Conservation (phyloP, 306 rosid genomes). For the Fragaria vesca region DNA sequence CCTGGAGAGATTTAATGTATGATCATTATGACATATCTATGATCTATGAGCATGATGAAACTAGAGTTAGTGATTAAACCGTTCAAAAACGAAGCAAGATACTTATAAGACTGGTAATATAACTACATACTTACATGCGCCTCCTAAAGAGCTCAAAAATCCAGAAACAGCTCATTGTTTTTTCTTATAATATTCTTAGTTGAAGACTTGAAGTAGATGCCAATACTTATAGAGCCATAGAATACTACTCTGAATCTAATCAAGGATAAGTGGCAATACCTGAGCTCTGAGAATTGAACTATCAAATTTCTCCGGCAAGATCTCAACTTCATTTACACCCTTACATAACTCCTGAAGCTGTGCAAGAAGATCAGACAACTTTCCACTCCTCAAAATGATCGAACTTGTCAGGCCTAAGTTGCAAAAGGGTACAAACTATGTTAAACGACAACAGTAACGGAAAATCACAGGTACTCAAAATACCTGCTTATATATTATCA, state of each 20-base stretch:
- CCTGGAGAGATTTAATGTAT: not conserved
- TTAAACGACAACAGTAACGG: not conserved
- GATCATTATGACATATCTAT: not conserved
- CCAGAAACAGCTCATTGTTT: not conserved
- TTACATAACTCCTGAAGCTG: conserved; percentile 67
- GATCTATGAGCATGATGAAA: not conserved
- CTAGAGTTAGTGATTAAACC: not conserved
- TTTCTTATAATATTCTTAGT: not conserved
- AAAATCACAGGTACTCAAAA: not conserved
- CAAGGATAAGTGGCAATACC: conserved; percentile 34
- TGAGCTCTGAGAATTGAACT: conserved; percentile 53
- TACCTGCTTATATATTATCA: not conserved
- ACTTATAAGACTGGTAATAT: not conserved
- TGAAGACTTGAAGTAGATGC: not conserved
- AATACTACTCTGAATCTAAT: not conserved
- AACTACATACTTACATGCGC: not conserved
- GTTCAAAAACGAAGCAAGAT: not conserved
- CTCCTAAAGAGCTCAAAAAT: not conserved
- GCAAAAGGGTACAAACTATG: not conserved
- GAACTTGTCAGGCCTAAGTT: conserved; percentile 70
- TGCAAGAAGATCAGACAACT: conserved; percentile 55
- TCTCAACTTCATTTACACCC: conserved; percentile 57
- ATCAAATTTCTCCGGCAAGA: conserved; percentile 48
- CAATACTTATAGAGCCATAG: not conserved
- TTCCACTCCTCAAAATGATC: conserved; percentile 63